Conservation (phyloP, 768 basidiomycete genomes). For the Boletus rubroflammeus region DNA sequence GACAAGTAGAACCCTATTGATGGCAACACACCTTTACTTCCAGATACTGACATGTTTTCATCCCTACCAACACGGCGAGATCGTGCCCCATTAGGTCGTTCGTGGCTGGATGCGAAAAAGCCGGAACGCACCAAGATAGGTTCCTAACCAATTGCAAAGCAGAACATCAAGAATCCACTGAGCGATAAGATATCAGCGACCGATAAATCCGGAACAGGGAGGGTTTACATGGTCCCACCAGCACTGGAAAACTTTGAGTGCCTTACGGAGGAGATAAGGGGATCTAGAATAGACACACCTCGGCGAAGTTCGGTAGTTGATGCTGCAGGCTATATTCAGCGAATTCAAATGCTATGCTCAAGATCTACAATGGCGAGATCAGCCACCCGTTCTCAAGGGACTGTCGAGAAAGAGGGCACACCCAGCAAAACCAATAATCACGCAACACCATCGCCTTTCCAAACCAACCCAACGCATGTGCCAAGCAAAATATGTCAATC, state of each 20-base stretch:
- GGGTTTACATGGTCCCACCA: slow-evolving; percentile 88
- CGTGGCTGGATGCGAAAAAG: slow-evolving; percentile 7
- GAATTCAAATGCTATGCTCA: slow-evolving; percentile 84
- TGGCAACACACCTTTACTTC: slow-evolving; percentile 67
- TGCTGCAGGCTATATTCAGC: slow-evolving; percentile 88
- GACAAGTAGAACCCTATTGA: background rate
- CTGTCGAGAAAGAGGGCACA: slow-evolving; percentile 30
- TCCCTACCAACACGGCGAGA: slow-evolving; percentile 44
- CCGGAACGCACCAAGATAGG: slow-evolving; percentile 60
- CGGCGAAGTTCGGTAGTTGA: slow-evolving; percentile 83
- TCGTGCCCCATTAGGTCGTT: slow-evolving; percentile 12
- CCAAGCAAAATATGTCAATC: slow-evolving; percentile 82
- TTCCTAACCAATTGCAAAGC: slow-evolving; percentile 85
- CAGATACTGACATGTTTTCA: slow-evolving; percentile 84
- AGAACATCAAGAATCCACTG: slow-evolving; percentile 88
- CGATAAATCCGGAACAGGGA: background rate
- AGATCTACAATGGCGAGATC: slow-evolving; percentile 48
- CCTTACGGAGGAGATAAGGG: slow-evolving; percentile 21
- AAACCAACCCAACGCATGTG: slow-evolving; percentile 86
- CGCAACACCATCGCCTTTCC: slow-evolving; percentile 87
- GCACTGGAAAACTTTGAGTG: slow-evolving; percentile 46
- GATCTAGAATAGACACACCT: slow-evolving; percentile 47
- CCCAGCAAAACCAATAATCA: slow-evolving; percentile 96
- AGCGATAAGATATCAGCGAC: slow-evolving; percentile 13
- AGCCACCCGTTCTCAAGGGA: slow-evolving; percentile 4